Evolutionary conservation across 2,329 filamentous ascomycete species (phyloP), one percentile per base, ranked within the genome.

Genomic region (Xylaria sp.): DNA sequence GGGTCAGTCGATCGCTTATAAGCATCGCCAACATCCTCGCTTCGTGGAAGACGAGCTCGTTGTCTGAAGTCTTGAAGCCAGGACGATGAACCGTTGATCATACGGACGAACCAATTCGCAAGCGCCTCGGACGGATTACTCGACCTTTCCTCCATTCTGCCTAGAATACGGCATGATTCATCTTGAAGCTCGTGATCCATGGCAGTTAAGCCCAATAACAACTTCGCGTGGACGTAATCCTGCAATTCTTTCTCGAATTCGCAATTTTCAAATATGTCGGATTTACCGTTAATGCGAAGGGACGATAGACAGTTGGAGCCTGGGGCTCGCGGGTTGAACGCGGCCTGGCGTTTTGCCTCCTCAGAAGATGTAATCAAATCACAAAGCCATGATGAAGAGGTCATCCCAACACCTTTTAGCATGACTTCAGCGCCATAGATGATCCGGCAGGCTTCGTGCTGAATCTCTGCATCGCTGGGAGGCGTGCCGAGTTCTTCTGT

Each of bases 101-200:
- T 78, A 9, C 87, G 85, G 54, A 89, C 76, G 37, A 90, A 79
- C 83, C 89, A 89, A 75, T 87, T 86, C 12, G 85, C 84, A 15
- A 88, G 79, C 3, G 80, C 77, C 18, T 87, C 84, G 0, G 84
- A 85, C 1, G 86, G 83, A 41, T 82, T 80, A 3, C 80, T 82
- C 18, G 84, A 86, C 2, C 82, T 81, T 62, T 85, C 83, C 70
- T 90, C 88, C 66, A 87, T 82, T n/a, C 86, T 81, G 1, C 85
- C 85, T 25, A 91, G 80, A 56, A 90, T 87, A 25, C 82, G 84
- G 73, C 87, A 88, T 18, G 88, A 87, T 76, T 90, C 87, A 7
- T 83, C 80, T 75, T 90, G 88, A 18, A 91, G 82, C 77, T 90
- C 88, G 5, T 85, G 79, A 64, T 90, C 87, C 80, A 87, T 87